A percentile compares a stretch with the other conserved stretches of the same genome.
Conservation (phyloP, 2,329 filamentous ascomycete genomes). For the Fusarium sp. region DNA sequence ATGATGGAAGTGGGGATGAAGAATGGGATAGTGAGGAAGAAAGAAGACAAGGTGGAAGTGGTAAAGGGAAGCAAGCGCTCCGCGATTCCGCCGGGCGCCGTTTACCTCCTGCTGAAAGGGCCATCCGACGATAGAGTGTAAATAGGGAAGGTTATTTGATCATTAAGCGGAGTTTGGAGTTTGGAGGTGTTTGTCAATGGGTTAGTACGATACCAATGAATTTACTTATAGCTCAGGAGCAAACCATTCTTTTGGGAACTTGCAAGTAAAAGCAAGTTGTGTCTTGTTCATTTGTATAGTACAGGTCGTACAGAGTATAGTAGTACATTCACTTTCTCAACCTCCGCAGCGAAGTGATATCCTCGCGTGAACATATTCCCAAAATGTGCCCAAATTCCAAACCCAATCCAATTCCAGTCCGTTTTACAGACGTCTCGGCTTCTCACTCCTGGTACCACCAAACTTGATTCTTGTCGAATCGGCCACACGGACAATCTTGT, state of each 20-base stretch:
- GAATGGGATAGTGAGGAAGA: conserved; percentile 64
- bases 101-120: conserved; percentile 66
- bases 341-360: conserved; percentile 24
- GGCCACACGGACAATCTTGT: conserved; percentile 81
- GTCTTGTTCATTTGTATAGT: conserved; percentile 48
- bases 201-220: conserved; percentile 49
- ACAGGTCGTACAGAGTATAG: conserved; percentile 54
- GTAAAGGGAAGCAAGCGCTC: conserved; percentile 61
- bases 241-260: conserved; percentile 41
- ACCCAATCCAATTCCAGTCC: conserved; percentile 5
- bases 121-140: conserved; percentile 53
- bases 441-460: conserved; percentile 89
- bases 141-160: background rate
- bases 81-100: conserved; percentile 65
- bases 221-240: conserved; percentile 24
- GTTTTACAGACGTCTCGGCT: conserved; percentile 79
- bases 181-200: conserved; percentile 34
- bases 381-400: conserved; percentile 24
- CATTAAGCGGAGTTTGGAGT: conserved; percentile 45
- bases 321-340: conserved; percentile 54
- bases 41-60: conserved; percentile 55
- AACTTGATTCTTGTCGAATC: conserved; percentile 95
- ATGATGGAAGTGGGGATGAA: conserved; percentile 48
- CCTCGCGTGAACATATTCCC: conserved; percentile 19
- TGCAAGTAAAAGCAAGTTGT: conserved; percentile 34